These are phyloP conservation scores for Tuber indicum DNA, from an alignment of 495 filamentous ascomycete genomes.

Conservation along the genomic window DNA sequence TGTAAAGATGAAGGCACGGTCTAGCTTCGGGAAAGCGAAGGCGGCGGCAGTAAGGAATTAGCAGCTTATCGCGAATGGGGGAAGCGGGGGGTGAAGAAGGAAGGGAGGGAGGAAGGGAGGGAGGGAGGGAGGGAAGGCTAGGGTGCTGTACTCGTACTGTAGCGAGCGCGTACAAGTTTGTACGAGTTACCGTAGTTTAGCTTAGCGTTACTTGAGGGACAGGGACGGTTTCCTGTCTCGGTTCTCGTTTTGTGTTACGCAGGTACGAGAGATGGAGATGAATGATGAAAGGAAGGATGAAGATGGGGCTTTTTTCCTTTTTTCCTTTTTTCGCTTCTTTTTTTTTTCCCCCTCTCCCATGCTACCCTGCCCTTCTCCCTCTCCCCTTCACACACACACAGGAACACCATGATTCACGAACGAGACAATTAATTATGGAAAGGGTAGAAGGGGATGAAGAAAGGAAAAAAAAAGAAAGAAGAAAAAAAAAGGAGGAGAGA, in stretches of 20 bases:
- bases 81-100: slow-evolving; percentile 33
- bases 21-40: slow-evolving; percentile 11
- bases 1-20: slow-evolving; percentile 17
- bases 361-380: not conserved
- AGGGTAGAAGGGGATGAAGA: not conserved
- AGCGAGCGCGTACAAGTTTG: slow-evolving; percentile 13
- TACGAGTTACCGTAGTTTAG: slow-evolving; percentile 17
- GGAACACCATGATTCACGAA: not conserved
- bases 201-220: slow-evolving; percentile 33
- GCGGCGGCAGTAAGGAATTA: slow-evolving; percentile 20
- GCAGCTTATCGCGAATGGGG: slow-evolving; percentile 26
- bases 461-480: not conserved
- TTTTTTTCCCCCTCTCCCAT: not conserved
- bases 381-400: not conserved
- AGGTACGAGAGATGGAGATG: slow-evolving; percentile 11
- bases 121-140: slow-evolving; percentile 31
- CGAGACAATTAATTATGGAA: not conserved
- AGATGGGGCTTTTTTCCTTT: slow-evolving; percentile 20
- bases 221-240: slow-evolving; percentile 22
- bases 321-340: not conserved
- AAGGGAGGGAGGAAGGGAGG: too few species aligned
- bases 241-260: slow-evolving; percentile 15
- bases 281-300: slow-evolving; percentile 3
- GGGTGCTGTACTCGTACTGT: slow-evolving; percentile 1
- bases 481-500: not conserved